These are phyloP conservation scores for Phlyctochytrium arcticum DNA, from an alignment of 192 early-diverging fungal species.

Conservation along the genomic window DNA sequence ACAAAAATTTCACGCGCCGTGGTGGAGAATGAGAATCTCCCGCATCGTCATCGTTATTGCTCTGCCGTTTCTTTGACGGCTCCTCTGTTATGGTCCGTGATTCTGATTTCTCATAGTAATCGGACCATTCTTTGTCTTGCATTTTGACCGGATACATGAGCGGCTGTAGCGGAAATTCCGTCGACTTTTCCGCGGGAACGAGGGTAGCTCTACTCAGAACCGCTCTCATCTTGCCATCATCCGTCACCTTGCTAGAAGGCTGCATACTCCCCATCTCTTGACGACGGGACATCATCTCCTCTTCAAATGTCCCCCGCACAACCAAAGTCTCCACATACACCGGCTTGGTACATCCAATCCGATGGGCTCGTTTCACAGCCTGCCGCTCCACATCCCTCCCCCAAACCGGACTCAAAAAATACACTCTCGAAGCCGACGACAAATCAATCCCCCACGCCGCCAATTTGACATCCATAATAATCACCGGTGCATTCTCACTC, in stretches of 20 bases:
- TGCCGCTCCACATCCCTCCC: slow-evolving; percentile 68
- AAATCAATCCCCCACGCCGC: slow-evolving; percentile 78
- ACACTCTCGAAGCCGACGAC: slow-evolving; percentile 59
- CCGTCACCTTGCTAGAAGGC: background rate
- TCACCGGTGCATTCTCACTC: slow-evolving; percentile 33
- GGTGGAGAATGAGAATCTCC: too few species aligned
- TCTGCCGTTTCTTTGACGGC: too few species aligned
- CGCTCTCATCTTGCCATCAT: slow-evolving; percentile 10
- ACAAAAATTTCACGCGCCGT: too few species aligned
- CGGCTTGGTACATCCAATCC: slow-evolving; percentile 65
- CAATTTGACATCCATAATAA: slow-evolving; percentile 55
- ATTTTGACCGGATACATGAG: too few species aligned
- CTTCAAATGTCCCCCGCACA: slow-evolving; percentile 52
- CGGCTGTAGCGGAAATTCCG: too few species aligned
- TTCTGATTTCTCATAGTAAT: too few species aligned
- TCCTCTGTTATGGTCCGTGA: too few species aligned
- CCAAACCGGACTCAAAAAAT: slow-evolving; percentile 70
- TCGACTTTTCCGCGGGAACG: too few species aligned
- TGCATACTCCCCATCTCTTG: slow-evolving; percentile 1
- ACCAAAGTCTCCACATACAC: slow-evolving; percentile 61
- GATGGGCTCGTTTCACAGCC: slow-evolving; percentile 82
- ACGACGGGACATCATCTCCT: slow-evolving; percentile 29
- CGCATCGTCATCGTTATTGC: too few species aligned
- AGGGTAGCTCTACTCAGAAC: background rate
- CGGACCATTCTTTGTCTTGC: too few species aligned